phyloP scores from a whole-genome alignment of 495 filamentous ascomycete species.

The Lentithecium fluviatile region DNA sequence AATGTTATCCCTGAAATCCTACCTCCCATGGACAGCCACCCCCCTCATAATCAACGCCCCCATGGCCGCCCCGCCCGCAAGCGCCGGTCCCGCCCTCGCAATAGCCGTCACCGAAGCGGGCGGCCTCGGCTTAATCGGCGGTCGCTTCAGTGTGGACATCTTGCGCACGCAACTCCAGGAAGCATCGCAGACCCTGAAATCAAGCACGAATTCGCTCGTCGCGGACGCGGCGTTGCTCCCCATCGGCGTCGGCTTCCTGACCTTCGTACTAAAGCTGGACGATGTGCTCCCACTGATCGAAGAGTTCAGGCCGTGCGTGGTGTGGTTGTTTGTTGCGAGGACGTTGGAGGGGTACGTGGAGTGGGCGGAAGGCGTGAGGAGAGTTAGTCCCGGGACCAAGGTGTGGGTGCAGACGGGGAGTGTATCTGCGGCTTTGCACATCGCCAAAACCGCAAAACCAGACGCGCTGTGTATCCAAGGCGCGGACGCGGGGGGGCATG shows the following conservation, averaged over 20 bases:
- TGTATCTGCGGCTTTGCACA: slow-evolving; percentile 53
- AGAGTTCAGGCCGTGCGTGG: slow-evolving; percentile 58
- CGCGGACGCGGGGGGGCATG: slow-evolving; percentile 72
- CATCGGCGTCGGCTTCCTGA: slow-evolving; percentile 63
- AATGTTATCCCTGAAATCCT: background rate
- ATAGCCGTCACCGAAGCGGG: slow-evolving; percentile 62
- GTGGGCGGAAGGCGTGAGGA: slow-evolving; percentile 57
- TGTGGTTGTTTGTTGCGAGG: slow-evolving; percentile 69
- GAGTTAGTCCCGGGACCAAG: slow-evolving; percentile 48
- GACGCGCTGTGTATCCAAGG: slow-evolving; percentile 74
- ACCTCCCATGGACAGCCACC: slow-evolving; percentile 55
- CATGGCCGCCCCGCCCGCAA: slow-evolving; percentile 64
- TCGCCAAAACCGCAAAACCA: slow-evolving; percentile 45
- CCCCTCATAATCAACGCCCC: slow-evolving; percentile 69
- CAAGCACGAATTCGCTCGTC: background rate
- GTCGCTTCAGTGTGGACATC: slow-evolving; percentile 37
- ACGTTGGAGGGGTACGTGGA: slow-evolving; percentile 50
- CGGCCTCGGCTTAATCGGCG: slow-evolving; percentile 46
- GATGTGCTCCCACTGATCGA: slow-evolving; percentile 47
- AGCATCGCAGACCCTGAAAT: slow-evolving; percentile 23
- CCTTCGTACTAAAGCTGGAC: slow-evolving; percentile 54
- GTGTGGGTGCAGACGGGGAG: slow-evolving; percentile 70
- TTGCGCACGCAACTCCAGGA: slow-evolving; percentile 31
- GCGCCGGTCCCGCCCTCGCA: slow-evolving; percentile 57
- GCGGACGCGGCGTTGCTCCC: slow-evolving; percentile 47